Percentiles rank a stretch among this genome's conserved stretches.
phyloP scores from a whole-genome alignment of 345 rosid genomes.

The Populus nigra region DNA sequence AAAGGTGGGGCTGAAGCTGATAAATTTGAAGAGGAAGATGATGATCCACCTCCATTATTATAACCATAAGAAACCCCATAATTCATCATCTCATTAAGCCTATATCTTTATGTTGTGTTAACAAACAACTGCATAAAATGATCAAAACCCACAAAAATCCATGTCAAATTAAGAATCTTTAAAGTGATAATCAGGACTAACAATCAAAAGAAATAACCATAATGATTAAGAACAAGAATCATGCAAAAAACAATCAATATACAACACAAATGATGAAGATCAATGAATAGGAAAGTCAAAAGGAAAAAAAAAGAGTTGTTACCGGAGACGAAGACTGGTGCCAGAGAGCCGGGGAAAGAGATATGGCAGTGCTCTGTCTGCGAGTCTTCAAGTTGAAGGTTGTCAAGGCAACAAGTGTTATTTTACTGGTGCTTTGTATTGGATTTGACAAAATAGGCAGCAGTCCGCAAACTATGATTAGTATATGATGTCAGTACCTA shows the following conservation, averaged over 20 bases:
- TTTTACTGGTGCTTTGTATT: background rate
- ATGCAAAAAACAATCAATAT: background rate
- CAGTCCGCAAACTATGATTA: background rate
- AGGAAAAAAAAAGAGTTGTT: background rate
- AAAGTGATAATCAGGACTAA: background rate
- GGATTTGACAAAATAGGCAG: background rate
- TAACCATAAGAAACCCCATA: conserved; percentile 28
- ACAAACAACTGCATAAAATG: conserved; percentile 1
- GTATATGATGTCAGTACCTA: background rate
- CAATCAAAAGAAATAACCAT: background rate
- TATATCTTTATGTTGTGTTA: background rate
- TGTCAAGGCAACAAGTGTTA: background rate
- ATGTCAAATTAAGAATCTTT: background rate
- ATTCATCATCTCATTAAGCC: conserved; percentile 38
- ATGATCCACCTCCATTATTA: conserved; percentile 35
- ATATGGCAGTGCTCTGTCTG: background rate
- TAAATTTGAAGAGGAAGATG: conserved; percentile 44
- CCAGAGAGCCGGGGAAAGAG: background rate
- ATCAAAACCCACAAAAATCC: conserved; percentile 10
- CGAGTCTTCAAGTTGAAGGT: background rate
- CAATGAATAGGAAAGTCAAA: background rate
- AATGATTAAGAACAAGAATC: background rate
- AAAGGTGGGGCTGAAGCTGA: conserved; percentile 64
- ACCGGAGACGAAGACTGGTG: conserved; percentile 3
- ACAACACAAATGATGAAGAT: background rate